Evolutionary conservation across 768 basidiomycete genomes (phyloP), one percentile per base, ranked within the genome.

Genomic region (Boletus vermiculosoides): DNA sequence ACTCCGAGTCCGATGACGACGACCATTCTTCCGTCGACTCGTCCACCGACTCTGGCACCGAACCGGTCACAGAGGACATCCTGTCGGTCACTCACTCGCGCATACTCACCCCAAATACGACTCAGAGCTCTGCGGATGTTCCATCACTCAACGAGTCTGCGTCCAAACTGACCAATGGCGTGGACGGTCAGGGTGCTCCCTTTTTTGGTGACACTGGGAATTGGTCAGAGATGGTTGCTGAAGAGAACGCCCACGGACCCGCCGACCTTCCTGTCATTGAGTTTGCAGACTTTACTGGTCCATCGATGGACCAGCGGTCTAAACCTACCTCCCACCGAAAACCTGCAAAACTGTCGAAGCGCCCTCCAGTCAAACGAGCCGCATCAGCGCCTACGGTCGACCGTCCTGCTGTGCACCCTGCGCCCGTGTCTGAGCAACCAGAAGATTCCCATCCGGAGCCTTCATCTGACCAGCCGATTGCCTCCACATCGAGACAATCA

Each of bases 141-240:
- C 70, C 71, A 46, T 69, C 73, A 1, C 58, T 61, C 56, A 58
- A 48, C 50, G 63, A 56, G 48, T 60, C 57, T 54, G 64, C 56
- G 0, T 64, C 65, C 23, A 73, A 72, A 50, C 57, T 64, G 6
- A 63, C 65, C 10, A 62, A 68, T 22, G 59, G 48, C 23, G 52
- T 67, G 5, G 74, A 74, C 59, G 76, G 70, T 33, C 71, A 60
- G 13, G 59, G 70, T 49, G 68, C 77, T 28, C 76, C 82, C 16
- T 85, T 89, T 69, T 86, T 87, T 61, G 73, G 80, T 6, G 69
- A 79, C 31, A 48, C 76, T 25, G 79, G 80, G 16, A 80, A 83
- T 63, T 92, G 91, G 91, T 88, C 89, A 11, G 89, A 92, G 67
- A 88, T 92, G 84, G 88, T 92, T n/a, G 79, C 86, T 18, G 86